Evolutionary conservation across 495 filamentous ascomycete genomes (phyloP).

Genomic region (Hyaloscypha finlandica): DNA sequence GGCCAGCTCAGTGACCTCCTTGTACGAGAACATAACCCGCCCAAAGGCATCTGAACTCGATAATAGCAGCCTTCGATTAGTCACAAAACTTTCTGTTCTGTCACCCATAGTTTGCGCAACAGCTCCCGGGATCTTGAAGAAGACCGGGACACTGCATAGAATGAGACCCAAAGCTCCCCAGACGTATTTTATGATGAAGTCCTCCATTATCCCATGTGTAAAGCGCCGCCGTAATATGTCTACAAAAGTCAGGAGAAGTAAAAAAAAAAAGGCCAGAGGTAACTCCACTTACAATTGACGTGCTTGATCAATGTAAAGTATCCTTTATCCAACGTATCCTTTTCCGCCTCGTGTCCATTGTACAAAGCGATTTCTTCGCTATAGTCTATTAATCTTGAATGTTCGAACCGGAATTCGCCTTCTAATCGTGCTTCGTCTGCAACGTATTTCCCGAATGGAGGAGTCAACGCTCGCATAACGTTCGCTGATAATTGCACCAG

Average conservation of each 20-base stretch:
- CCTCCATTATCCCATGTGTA: constrained; percentile 97
- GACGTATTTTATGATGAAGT: constrained; percentile 99
- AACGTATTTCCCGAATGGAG: constrained; percentile 98
- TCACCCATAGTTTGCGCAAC: constrained; percentile 78
- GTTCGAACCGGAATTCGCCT: constrained; percentile 94
- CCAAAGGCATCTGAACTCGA: constrained; percentile 95
- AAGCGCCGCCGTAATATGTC: constrained; percentile 82
- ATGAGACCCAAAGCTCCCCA: constrained; percentile 93
- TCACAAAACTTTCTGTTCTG: constrained; percentile 92
- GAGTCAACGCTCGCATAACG: constrained; percentile 91
- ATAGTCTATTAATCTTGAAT: constrained; percentile 92
- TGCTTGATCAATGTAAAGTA: constrained; percentile 99
- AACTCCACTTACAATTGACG: constrained; percentile 64
- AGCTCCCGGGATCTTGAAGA: constrained; percentile 85
- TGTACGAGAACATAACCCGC: constrained; percentile 96
- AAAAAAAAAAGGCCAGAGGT: neutral
- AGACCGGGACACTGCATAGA: constrained; percentile 95
- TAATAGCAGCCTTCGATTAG: constrained; percentile 86
- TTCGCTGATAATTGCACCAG: constrained; percentile 90
- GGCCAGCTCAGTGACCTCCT: constrained; percentile 92
- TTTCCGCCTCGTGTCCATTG: constrained; percentile 91
- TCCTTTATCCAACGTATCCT: constrained; percentile 94
- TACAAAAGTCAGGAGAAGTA: constrained; percentile 10
- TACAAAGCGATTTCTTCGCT: constrained; percentile 94
- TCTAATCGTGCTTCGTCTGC: constrained; percentile 94